Conservation (phyloP, 108 stramenopile species). For the Fragilaria crotonensis region DNA sequence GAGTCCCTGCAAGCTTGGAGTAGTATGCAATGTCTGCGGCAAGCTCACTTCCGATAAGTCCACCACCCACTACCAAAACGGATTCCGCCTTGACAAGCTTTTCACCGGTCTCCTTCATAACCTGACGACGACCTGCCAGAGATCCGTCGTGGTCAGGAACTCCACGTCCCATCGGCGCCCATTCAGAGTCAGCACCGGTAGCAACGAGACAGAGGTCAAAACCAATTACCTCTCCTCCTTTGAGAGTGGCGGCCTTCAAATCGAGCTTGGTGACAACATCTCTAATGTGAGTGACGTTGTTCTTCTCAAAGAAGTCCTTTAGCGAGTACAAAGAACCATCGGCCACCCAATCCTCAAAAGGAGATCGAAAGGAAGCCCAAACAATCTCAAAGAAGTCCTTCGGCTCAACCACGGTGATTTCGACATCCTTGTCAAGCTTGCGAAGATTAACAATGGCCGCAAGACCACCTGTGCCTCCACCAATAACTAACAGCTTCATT, state of each 20-base stretch:
- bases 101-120: conserved; percentile 6
- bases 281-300: conserved; percentile 12
- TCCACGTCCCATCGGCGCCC: conserved; percentile 9
- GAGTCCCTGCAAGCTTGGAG: conserved; percentile 2
- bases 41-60: conserved; percentile 25
- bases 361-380: conserved; percentile 10
- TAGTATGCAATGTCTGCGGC: conserved; percentile 23
- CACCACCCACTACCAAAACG: conserved; percentile 25
- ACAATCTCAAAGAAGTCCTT: conserved; percentile 23
- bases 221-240: conserved; percentile 12
- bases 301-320: conserved; percentile 4
- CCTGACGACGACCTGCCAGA: conserved; percentile 4
- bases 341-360: conserved; percentile 17
- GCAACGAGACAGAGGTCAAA: conserved; percentile 12
- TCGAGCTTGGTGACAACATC: conserved; percentile 14
- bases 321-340: conserved; percentile 6
- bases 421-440: conserved; percentile 8
- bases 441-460: conserved; percentile 11
- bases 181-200: conserved; percentile 11
- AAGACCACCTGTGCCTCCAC: conserved; percentile 26
- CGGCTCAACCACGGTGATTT: conserved; percentile 25
- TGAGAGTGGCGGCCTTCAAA: conserved; percentile 1
- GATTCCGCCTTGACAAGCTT: conserved; percentile 9
- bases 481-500: conserved; percentile 26
- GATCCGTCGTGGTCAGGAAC: background rate